Evolutionary conservation across 345 rosid species (phyloP), one percentile per base, ranked within the genome.

Genomic region (Ceriops tagal): DNA sequence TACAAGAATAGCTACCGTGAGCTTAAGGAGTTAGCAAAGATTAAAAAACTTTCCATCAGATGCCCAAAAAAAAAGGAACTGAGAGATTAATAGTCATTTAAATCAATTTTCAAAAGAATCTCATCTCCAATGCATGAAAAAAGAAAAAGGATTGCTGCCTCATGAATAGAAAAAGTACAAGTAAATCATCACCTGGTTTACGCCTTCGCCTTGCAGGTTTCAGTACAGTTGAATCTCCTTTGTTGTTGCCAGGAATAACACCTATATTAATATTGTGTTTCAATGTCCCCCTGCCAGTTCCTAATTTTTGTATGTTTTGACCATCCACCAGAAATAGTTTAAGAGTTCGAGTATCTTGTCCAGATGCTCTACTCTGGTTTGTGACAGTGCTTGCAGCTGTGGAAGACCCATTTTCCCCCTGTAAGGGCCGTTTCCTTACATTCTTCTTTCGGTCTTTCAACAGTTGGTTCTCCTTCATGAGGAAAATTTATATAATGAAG

Each of bases 381-480:
- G 92, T 74, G 65, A 81, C 59, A 71, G 75, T 77, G 77, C 82
- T 78, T n/a, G 88, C 81, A 75, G 86, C 81, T 58, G 83, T 66
- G 8, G 96, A 82, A 71, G 89, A 85, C 68, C 67, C 76, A 78
- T 77, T 90, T 76, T 89, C 99, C 69, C 85, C 92, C 43, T 85
- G 93, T 39, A 82, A 81, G 82, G 88, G 79, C 30, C 91, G 85
- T 70, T 83, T 95, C 70, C 87, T 84, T 61, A 85, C 78, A 81
- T 72, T 92, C 80, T 91, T 96, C 86, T 87, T 96, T 71, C 95
- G 84, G 75, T 96, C 98, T 82, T 96, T 92, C 82, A 89, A 65
- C 70, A 96, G 86, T 90, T 96, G 99, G 77, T 88, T 90, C 79
- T 92, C 99, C 99, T 96, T 81, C 85, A 84, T 18, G 60, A 69